Percentiles rank a stretch among this genome's conserved stretches.
These are phyloP conservation scores for Phytophthora constricta DNA, from an alignment of 352 stramenopile genomes.

Conservation along the genomic window DNA sequence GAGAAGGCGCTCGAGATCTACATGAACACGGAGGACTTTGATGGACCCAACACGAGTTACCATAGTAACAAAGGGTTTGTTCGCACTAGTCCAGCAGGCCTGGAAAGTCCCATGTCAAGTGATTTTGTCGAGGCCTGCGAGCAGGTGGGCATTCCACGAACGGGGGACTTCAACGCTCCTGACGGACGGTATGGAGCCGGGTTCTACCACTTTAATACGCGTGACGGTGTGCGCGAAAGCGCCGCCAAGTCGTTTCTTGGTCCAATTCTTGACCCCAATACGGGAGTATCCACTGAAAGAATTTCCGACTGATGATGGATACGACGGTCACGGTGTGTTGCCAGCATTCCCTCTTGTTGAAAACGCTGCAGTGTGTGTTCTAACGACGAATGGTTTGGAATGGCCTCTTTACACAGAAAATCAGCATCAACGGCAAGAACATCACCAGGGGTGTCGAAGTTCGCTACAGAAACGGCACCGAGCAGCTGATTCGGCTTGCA, in stretches of 20 bases:
- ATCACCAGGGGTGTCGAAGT: slow-evolving; percentile 55
- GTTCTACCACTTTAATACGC: slow-evolving; percentile 91
- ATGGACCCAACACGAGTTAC: slow-evolving; percentile 56
- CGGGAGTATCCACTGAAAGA: slow-evolving; percentile 39
- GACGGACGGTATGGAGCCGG: slow-evolving; percentile 67
- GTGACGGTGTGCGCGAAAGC: slow-evolving; percentile 82
- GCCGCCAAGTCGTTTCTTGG: slow-evolving; percentile 77
- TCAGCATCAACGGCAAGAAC: slow-evolving; percentile 53
- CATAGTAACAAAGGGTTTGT: slow-evolving; percentile 67
- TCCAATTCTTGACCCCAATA: slow-evolving; percentile 49
- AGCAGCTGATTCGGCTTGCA: slow-evolving; percentile 46
- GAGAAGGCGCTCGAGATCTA: slow-evolving; percentile 75
- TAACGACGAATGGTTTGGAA: neutral
- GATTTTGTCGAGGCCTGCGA: slow-evolving; percentile 64
- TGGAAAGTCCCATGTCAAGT: slow-evolving; percentile 43
- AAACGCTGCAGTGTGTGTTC: neutral
- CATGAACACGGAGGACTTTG: slow-evolving; percentile 77
- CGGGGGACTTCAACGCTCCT: slow-evolving; percentile 86
- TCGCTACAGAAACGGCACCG: slow-evolving; percentile 40
- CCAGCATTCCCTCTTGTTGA: neutral
- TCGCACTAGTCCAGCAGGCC: slow-evolving; percentile 51
- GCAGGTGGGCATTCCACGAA: slow-evolving; percentile 60
- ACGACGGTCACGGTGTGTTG: slow-evolving; percentile 61
- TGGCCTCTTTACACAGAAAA: slow-evolving; percentile 39
- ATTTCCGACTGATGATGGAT: slow-evolving; percentile 65